Percentiles rank a stretch among this genome's conserved stretches.
These are phyloP conservation scores for Umbilicus rupestris DNA, from an alignment of 164 flowering plant species.

Conservation along the genomic window DNA sequence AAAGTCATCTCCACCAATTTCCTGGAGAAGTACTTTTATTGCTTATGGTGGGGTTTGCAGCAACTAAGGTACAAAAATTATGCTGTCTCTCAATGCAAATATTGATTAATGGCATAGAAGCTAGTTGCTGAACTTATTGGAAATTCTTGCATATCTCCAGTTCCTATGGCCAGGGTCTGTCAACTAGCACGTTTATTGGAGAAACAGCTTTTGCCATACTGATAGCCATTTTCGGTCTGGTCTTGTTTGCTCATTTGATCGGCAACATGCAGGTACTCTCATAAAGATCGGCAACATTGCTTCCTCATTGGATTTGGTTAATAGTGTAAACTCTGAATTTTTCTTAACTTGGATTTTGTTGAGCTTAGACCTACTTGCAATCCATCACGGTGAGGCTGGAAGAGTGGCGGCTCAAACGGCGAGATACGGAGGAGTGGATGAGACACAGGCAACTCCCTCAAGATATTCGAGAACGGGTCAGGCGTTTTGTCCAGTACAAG, in stretches of 20 bases:
- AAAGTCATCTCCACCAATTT: conserved; percentile 54
- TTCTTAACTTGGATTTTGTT: not conserved
- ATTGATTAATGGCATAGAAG: not conserved
- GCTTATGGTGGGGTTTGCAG: conserved; percentile 98
- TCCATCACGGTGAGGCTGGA: conserved; percentile 63
- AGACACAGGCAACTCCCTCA: conserved; percentile 57
- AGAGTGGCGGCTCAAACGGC: conserved; percentile 62
- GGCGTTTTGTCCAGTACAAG: conserved; percentile 51
- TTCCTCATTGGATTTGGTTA: no score
- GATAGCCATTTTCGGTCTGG: conserved; percentile 53
- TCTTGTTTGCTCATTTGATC: conserved; percentile 60
- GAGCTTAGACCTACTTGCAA: conserved; percentile 50
- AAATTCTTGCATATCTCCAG: conserved; percentile 21
- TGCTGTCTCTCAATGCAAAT: not conserved
- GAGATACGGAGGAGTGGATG: conserved; percentile 78
- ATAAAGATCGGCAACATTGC: no score
- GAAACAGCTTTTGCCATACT: conserved; percentile 54
- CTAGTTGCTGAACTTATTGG: not conserved
- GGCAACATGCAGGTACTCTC: conserved; percentile 91
- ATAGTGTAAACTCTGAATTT: not conserved
- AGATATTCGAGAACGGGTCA: conserved; percentile 32
- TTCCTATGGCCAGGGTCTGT: conserved; percentile 51
- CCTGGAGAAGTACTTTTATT: conserved; percentile 67
- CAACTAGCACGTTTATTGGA: conserved; percentile 49
- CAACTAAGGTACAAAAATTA: conserved; percentile 56